These are phyloP conservation scores for Chlorella variabilis DNA, from an alignment of 163 green algal genomes.

Conservation along the genomic window DNA sequence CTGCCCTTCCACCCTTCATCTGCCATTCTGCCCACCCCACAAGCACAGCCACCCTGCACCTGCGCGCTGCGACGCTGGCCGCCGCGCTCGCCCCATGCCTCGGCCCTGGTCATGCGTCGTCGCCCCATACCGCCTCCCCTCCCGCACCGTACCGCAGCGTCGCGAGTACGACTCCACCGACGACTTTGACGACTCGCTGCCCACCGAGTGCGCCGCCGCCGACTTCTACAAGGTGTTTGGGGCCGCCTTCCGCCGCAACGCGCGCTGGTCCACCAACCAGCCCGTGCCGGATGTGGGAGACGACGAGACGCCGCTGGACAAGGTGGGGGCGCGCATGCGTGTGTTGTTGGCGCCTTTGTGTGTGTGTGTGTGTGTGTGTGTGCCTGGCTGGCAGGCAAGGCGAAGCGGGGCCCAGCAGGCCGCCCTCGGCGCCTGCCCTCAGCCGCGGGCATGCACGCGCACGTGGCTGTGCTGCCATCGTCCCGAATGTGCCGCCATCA, in stretches of 20 bases:
- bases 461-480: too few species aligned
- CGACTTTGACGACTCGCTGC: conserved; percentile 96
- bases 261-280: conserved; percentile 75
- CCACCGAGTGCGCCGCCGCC: conserved; percentile 66
- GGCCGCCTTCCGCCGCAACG: conserved; percentile 89
- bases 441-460: too few species aligned
- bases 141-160: conserved; percentile 58
- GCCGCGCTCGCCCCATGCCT: too few species aligned
- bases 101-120: too few species aligned
- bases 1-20: too few species aligned
- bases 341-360: not conserved
- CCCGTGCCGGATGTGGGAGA: conserved; percentile 83
- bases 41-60: too few species aligned
- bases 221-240: conserved; percentile 98
- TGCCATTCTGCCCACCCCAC: too few species aligned
- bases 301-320: conserved; percentile 48
- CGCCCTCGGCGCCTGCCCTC: too few species aligned
- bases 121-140: too few species aligned
- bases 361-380: not conserved
- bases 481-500: not conserved
- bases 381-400: not conserved
- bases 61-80: too few species aligned
- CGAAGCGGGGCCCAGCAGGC: too few species aligned
- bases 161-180: conserved; percentile 94
- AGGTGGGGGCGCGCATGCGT: not conserved